A percentile compares a stretch with the other conserved stretches of the same genome.
Conservation (phyloP, 345 rosid genomes). For the Psidium friedrichsthalianum region DNA sequence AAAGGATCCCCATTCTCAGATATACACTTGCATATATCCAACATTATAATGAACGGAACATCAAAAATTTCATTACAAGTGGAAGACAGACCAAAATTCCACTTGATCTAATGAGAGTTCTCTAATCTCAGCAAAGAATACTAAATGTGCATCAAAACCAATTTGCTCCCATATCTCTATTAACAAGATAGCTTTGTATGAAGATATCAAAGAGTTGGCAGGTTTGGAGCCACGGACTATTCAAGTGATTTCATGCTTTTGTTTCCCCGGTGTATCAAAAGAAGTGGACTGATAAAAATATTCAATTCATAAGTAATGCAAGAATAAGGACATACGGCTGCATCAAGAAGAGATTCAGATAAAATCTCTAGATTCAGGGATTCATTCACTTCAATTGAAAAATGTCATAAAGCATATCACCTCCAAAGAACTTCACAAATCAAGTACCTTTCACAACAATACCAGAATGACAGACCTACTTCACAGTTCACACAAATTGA, state of each 20-base stretch:
- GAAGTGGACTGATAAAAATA: not conserved
- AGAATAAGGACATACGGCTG: not conserved
- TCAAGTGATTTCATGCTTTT: not conserved
- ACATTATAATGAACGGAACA: not conserved
- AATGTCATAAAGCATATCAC: not conserved
- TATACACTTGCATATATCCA: not conserved
- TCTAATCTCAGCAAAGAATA: not conserved
- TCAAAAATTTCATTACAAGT: not conserved
- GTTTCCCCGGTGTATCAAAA: not conserved
- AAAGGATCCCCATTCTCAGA: not conserved
- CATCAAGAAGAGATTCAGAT: not conserved
- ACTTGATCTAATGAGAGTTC: not conserved
- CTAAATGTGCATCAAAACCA: not conserved
- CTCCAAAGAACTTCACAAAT: not conserved
- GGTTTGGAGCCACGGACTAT: not conserved
- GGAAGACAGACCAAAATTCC: not conserved
- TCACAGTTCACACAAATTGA: not conserved
- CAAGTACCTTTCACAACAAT: not conserved
- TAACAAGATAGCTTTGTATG: not conserved
- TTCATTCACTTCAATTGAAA: not conserved
- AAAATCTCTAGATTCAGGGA: not conserved
- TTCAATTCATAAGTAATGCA: not conserved
- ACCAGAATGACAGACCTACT: not conserved
- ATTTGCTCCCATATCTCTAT: not conserved
- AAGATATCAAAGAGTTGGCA: not conserved